These are phyloP conservation scores for Phytophthora multivora DNA, from an alignment of 352 stramenopile genomes.

Conservation along the genomic window DNA sequence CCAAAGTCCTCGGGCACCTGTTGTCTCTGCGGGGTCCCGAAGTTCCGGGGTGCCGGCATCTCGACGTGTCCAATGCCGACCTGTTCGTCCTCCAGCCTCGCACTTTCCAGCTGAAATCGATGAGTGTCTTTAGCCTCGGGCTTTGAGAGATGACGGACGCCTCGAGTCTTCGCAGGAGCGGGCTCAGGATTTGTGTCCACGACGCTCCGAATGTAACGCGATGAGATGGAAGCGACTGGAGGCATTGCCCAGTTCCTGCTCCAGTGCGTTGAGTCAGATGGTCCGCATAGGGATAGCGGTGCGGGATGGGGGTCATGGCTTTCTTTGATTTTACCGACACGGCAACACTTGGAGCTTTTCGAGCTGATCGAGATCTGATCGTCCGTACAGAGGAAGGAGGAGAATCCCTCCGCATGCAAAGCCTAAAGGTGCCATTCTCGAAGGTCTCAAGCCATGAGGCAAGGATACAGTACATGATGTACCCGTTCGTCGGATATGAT, in stretches of 20 bases:
- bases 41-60: conserved; percentile 16
- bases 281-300: conserved; percentile 12
- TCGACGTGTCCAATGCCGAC: background rate
- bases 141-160: conserved; percentile 18
- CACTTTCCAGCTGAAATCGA: conserved; percentile 7
- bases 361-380: conserved; percentile 29
- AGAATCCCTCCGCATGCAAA: background rate
- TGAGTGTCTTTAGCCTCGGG: conserved; percentile 1
- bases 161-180: conserved; percentile 13
- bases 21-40: conserved; percentile 8
- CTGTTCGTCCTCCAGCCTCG: background rate
- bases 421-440: conserved; percentile 4
- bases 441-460: background rate
- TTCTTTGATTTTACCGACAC: conserved; percentile 8
- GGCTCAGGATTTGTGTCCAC: conserved; percentile 31
- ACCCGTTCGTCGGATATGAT: background rate
- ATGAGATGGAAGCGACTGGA: conserved; percentile 12
- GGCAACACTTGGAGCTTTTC: conserved; percentile 7
- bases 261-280: conserved; percentile 32
- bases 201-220: conserved; percentile 31
- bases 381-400: conserved; percentile 21
- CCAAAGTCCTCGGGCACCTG: conserved; percentile 11
- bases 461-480: too few relatives aligned
- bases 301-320: conserved; percentile 22
- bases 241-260: too few relatives aligned